Evolutionary conservation across 2,329 filamentous ascomycete genomes (phyloP).

Genomic region (Clarireedia monteithiana): DNA sequence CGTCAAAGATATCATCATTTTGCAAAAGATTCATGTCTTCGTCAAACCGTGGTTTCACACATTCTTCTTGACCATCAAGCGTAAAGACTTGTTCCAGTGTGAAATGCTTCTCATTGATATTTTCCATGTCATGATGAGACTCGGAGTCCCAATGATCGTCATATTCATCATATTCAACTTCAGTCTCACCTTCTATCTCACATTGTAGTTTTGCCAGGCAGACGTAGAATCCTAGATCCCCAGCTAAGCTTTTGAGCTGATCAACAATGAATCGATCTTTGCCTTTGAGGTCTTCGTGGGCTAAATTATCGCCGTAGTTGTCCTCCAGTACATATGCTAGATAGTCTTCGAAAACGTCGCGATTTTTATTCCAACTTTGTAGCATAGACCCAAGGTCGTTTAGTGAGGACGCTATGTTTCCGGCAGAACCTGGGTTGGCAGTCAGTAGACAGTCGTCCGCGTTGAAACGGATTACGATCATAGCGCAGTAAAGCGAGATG

Average conservation of each 20-base stretch:
- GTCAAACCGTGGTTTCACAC: too few relatives aligned
- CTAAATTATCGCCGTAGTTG: not conserved
- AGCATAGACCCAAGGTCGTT: not conserved
- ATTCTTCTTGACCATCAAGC: too few relatives aligned
- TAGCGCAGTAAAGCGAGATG: too few relatives aligned
- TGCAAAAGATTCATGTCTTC: not conserved
- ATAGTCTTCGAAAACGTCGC: not conserved
- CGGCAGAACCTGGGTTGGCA: not conserved
- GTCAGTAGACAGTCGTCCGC: too few relatives aligned
- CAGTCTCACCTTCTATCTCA: not conserved
- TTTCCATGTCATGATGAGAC: not conserved
- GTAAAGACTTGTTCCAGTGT: too few relatives aligned
- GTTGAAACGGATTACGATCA: too few relatives aligned
- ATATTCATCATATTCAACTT: not conserved
- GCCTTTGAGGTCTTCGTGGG: not conserved
- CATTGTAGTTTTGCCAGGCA: not conserved
- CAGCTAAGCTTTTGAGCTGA: not conserved
- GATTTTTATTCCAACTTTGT: not conserved
- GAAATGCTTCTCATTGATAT: too few relatives aligned
- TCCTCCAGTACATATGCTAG: not conserved
- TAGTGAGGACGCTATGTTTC: not conserved
- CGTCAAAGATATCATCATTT: not conserved
- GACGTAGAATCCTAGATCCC: not conserved
- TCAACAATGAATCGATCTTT: not conserved
- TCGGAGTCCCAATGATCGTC: not conserved